Conservation (phyloP, 768 basidiomycete species). For the Scleroderma bovista region DNA sequence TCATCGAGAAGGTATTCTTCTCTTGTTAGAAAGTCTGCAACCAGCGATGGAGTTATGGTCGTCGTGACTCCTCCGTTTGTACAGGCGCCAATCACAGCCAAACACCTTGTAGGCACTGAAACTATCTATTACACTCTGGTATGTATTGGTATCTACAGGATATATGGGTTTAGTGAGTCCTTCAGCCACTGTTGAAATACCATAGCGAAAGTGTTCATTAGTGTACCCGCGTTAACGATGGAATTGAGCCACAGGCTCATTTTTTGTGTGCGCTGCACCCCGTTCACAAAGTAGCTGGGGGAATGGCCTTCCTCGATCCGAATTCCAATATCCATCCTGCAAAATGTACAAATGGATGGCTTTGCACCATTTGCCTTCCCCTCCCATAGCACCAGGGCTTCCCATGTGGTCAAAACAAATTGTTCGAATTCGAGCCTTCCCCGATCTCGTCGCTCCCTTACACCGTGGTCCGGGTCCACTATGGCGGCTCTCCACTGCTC, state of each 20-base stretch:
- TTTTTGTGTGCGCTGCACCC: neutral
- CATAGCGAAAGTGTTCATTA: neutral
- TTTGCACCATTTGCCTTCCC: neutral
- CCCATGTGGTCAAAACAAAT: neutral
- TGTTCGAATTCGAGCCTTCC: too few relatives aligned
- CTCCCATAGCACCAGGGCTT: neutral
- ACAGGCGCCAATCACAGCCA: too few relatives aligned
- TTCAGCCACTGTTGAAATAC: neutral
- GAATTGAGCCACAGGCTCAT: neutral
- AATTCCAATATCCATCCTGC: neutral
- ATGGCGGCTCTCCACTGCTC: too few relatives aligned
- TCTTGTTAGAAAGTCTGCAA: constrained; percentile 9
- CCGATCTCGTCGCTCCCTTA: too few relatives aligned
- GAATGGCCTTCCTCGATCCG: neutral
- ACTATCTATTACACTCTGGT: too few relatives aligned
- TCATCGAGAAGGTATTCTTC: constrained; percentile 8
- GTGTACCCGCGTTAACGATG: neutral
- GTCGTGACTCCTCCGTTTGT: too few relatives aligned
- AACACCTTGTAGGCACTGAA: too few relatives aligned
- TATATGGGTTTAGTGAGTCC: neutral
- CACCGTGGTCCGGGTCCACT: too few relatives aligned
- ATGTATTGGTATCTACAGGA: too few relatives aligned
- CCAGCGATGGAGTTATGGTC: constrained; percentile 1
- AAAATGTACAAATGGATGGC: neutral
- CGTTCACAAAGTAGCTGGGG: neutral